Evolutionary conservation across 495 filamentous ascomycete genomes (phyloP).

Genomic region (Aspergillus conjunctus): DNA sequence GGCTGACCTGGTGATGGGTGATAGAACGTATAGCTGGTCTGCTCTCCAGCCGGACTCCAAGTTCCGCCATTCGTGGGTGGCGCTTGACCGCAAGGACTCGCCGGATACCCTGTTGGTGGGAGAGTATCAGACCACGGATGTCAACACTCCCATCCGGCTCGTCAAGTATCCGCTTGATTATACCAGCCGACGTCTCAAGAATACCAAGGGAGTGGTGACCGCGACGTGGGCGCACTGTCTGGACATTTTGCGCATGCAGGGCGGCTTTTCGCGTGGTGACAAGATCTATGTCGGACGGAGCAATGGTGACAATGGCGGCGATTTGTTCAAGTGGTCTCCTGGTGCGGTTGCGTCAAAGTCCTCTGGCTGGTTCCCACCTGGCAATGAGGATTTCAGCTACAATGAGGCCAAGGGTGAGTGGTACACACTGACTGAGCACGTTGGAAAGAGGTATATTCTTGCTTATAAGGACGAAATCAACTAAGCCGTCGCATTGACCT

Average conservation of each 20-base stretch:
- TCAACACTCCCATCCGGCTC: conserved; percentile 16
- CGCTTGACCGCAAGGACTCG: conserved; percentile 26
- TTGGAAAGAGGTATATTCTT: conserved; percentile 22
- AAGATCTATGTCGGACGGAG: conserved; percentile 29
- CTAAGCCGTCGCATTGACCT: too few relatives aligned
- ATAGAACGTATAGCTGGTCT: conserved; percentile 25
- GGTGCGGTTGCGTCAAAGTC: conserved; percentile 14
- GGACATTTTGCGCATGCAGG: conserved; percentile 27
- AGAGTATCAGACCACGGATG: conserved; percentile 18
- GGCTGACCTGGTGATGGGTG: not conserved
- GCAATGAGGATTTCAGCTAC: conserved; percentile 30
- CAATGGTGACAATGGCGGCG: conserved; percentile 24
- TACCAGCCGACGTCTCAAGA: conserved; percentile 18
- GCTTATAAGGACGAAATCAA: conserved; percentile 21
- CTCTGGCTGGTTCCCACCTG: conserved; percentile 25
- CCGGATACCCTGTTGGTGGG: conserved; percentile 29
- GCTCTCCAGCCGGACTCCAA: conserved; percentile 18
- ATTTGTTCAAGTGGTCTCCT: conserved; percentile 27
- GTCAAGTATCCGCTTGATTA: conserved; percentile 29
- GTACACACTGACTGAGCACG: conserved; percentile 33
- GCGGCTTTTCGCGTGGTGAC: conserved; percentile 23
- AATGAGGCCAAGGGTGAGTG: conserved; percentile 26
- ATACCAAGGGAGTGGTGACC: conserved; percentile 21
- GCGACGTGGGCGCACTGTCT: conserved; percentile 28
- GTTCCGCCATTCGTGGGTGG: conserved; percentile 31